Evolutionary conservation across 441 rosid genomes (phyloP).

Genomic region (Sinapis alba): DNA sequence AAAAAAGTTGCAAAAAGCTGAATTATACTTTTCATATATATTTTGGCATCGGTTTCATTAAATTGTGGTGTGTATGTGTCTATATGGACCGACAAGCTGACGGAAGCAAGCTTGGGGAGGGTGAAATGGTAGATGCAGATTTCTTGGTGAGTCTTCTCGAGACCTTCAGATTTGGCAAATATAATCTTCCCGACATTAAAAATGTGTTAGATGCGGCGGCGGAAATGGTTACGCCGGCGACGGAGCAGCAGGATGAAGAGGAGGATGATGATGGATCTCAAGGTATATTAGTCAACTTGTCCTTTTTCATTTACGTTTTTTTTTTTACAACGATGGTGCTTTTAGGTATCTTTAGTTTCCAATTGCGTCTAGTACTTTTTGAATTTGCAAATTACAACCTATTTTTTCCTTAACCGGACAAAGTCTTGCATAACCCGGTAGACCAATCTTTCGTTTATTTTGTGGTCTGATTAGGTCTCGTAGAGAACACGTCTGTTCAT

Average conservation of each 20-base stretch:
- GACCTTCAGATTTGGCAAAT: slow-evolving; percentile 26
- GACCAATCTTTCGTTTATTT: neutral
- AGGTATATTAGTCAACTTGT: slow-evolving; percentile 32
- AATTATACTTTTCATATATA: neutral
- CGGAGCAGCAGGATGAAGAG: neutral
- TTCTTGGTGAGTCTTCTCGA: slow-evolving; percentile 37
- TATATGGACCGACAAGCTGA: slow-evolving; percentile 22
- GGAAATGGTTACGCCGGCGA: neutral
- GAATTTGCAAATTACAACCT: neutral
- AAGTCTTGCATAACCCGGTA: neutral
- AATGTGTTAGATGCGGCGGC: neutral
- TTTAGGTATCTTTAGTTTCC: neutral
- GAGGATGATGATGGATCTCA: slow-evolving; percentile 24
- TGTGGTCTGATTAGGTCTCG: slow-evolving; percentile 2
- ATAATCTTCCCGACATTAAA: slow-evolving; percentile 11
- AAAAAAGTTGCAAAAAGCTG: slow-evolving; percentile 16
- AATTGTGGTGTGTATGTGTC: neutral
- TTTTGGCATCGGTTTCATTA: neutral
- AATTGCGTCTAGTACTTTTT: slow-evolving; percentile 16
- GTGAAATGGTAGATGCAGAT: slow-evolving; percentile 32
- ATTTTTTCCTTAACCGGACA: neutral
- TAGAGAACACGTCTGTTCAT: slow-evolving; percentile 16
- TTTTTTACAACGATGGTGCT: neutral
- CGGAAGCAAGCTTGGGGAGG: slow-evolving; percentile 6
- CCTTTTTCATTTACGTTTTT: neutral